These are phyloP conservation scores for Boletus sensibilis DNA, from an alignment of 768 basidiomycete genomes.

Conservation along the genomic window DNA sequence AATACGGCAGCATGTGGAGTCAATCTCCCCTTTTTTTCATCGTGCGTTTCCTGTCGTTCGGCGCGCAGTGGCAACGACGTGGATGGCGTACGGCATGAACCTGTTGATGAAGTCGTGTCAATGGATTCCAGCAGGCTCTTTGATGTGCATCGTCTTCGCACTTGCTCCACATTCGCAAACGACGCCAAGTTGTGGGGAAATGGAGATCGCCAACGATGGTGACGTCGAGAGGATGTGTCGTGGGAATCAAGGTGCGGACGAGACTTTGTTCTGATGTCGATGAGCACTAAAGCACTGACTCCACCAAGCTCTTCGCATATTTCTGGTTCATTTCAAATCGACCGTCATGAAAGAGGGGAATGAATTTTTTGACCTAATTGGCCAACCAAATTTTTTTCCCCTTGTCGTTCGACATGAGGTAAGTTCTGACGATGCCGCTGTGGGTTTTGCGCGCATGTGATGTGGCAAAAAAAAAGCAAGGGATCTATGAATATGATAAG, in stretches of 20 bases:
- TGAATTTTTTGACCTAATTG: conserved; percentile 3
- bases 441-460: not conserved
- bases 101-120: not conserved
- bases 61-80: not conserved
- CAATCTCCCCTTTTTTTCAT: not conserved
- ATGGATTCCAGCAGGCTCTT: not conserved
- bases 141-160: not conserved
- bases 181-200: not conserved
- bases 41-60: not conserved
- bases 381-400: not conserved
- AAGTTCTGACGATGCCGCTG: not conserved
- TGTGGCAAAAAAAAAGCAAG: not conserved
- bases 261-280: not conserved
- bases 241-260: not conserved
- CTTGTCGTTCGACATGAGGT: conserved; percentile 2
- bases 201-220: not conserved
- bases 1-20: conserved; percentile 12
- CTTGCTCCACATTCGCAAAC: not conserved
- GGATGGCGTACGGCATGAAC: conserved; percentile 1
- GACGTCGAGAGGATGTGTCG: not conserved
- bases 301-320: not conserved
- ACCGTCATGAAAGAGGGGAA: not conserved
- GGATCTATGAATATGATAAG: conserved; percentile 2
- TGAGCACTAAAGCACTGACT: not conserved
- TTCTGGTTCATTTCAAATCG: not conserved